These are phyloP conservation scores for Oryza longistaminata DNA, from an alignment of 176 grass and related monocot species.

Conservation along the genomic window DNA sequence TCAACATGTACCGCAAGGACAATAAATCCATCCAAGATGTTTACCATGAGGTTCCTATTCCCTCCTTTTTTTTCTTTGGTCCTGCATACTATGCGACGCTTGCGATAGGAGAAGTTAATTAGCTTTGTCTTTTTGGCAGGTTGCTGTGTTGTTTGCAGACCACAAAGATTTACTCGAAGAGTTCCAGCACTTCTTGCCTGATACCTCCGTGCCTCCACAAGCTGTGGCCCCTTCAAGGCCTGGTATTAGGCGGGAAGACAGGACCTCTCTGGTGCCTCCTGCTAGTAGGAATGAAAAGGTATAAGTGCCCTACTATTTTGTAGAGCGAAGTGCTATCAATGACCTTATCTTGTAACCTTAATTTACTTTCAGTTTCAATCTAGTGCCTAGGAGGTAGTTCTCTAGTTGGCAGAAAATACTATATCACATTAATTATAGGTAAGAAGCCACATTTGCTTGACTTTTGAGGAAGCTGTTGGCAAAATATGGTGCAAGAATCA, in stretches of 20 bases:
- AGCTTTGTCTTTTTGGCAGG: constrained; percentile 48
- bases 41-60: constrained; percentile 76
- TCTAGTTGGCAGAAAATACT: constrained; percentile 13
- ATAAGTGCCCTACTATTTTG: neutral
- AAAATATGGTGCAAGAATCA: neutral
- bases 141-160: constrained; percentile 68
- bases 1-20: constrained; percentile 99
- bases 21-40: constrained; percentile 98
- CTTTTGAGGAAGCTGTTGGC: neutral
- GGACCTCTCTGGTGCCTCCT: constrained; percentile 67
- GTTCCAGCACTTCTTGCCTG: constrained; percentile 95
- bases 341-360: neutral
- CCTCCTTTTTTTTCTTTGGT: neutral
- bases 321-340: constrained; percentile 62
- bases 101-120: neutral
- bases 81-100: neutral
- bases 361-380: neutral
- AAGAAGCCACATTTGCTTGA: constrained; percentile 9
- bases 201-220: constrained; percentile 69
- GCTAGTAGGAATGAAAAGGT: constrained; percentile 63
- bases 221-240: constrained; percentile 49
- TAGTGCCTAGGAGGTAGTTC: neutral
- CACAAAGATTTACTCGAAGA: constrained; percentile 96
- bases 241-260: constrained; percentile 58
- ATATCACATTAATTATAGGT: neutral